phyloP scores from a whole-genome alignment of 208 protist species.

The Crithidia fasciculata region DNA sequence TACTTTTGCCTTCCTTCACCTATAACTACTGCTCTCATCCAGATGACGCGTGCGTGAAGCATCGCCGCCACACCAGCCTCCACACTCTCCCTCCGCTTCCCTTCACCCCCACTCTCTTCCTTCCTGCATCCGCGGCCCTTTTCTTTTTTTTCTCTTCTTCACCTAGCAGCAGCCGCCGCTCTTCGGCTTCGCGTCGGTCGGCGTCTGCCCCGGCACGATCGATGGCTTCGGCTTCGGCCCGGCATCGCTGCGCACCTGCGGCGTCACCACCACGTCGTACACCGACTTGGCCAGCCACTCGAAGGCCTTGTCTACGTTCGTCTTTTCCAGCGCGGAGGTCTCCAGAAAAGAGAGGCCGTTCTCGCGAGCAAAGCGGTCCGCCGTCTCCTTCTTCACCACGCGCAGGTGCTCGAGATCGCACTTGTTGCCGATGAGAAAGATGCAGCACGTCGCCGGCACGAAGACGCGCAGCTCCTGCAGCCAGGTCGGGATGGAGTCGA shows the following conservation, averaged over 20 bases:
- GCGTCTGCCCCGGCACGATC: conserved; percentile 41
- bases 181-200: conserved; percentile 39
- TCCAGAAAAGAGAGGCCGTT: conserved; percentile 98
- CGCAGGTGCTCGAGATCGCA: conserved; percentile 92
- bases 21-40: too few relatives aligned
- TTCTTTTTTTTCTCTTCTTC: conserved; percentile 26
- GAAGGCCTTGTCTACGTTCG: conserved; percentile 99
- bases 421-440: conserved; percentile 99
- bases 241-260: conserved; percentile 44
- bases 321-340: conserved; percentile 98
- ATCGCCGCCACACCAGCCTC: too few relatives aligned
- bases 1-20: too few relatives aligned
- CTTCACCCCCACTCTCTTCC: conserved; percentile 28
- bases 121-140: conserved; percentile 5
- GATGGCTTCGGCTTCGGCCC: conserved; percentile 38
- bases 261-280: conserved; percentile 85
- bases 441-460: conserved; percentile 96
- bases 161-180: conserved; percentile 56
- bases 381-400: conserved; percentile 94
- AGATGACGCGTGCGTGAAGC: too few relatives aligned
- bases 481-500: conserved; percentile 98
- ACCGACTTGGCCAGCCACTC: conserved; percentile 97
- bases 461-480: conserved; percentile 98
- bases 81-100: too few relatives aligned
- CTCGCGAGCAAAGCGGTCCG: conserved; percentile 95